Evolutionary conservation across 106 monocot species (phyloP).

Genomic region (Allium fistulosum): DNA sequence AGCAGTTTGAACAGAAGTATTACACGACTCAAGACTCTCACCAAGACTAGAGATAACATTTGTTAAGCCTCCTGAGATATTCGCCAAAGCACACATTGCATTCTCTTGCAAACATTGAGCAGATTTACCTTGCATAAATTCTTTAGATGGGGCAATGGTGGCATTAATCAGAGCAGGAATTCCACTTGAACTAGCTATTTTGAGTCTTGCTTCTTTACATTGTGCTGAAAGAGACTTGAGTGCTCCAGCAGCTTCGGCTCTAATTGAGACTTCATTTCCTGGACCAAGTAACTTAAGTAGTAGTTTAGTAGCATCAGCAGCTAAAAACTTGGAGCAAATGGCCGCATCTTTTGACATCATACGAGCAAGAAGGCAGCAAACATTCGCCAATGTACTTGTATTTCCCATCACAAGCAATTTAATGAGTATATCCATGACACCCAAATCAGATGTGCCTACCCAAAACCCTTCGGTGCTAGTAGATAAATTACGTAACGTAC

Average conservation of each 20-base stretch:
- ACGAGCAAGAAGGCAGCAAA: slow-evolving; percentile 86
- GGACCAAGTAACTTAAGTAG: slow-evolving; percentile 84
- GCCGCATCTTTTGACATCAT: slow-evolving; percentile 86
- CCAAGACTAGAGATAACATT: slow-evolving; percentile 96
- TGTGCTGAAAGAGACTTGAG: slow-evolving; percentile 95
- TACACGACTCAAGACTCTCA: slow-evolving; percentile 88
- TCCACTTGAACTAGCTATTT: slow-evolving; percentile 87
- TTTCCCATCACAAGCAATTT: slow-evolving; percentile 68
- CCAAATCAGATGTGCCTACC: slow-evolving; percentile 56
- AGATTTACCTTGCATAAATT: slow-evolving; percentile 99
- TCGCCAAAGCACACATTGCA: slow-evolving; percentile 97
- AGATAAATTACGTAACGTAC: slow-evolving; percentile 73
- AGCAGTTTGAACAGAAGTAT: slow-evolving; percentile 69
- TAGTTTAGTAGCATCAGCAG: slow-evolving; percentile 57
- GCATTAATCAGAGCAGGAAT: slow-evolving; percentile 98
- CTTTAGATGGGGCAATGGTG: slow-evolving; percentile 97
- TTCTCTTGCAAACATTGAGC: slow-evolving; percentile 95
- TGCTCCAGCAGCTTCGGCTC: slow-evolving; percentile 96
- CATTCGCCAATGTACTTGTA: slow-evolving; percentile 63
- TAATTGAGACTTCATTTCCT: slow-evolving; percentile 70
- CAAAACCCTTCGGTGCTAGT: slow-evolving; percentile 83
- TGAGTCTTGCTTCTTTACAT: slow-evolving; percentile 87
- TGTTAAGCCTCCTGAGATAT: slow-evolving; percentile 94
- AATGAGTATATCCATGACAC: slow-evolving; percentile 76
- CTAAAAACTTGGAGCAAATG: slow-evolving; percentile 62